Evolutionary conservation across 176 grass and related monocot genomes (phyloP).

Genomic region (Oryza nivara): DNA sequence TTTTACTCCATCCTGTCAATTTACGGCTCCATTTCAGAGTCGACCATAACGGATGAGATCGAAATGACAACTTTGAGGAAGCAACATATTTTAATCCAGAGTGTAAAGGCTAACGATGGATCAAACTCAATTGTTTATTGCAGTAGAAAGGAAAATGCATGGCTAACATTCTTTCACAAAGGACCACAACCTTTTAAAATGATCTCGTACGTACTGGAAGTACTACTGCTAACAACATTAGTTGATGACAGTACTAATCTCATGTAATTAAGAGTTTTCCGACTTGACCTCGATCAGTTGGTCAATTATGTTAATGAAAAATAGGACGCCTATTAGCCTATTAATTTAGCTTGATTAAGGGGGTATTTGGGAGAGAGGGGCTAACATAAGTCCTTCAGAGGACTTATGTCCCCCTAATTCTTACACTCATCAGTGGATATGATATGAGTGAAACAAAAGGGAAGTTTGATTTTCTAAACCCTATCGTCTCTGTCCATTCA

Average conservation of each 20-base stretch:
- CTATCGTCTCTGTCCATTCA: conserved; percentile 16
- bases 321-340: neutral
- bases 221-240: neutral
- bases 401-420: too few species aligned
- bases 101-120: conserved; percentile 32
- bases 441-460: neutral
- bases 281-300: conserved; percentile 3
- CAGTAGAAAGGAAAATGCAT: neutral
- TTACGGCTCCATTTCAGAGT: neutral
- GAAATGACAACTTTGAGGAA: conserved; percentile 42
- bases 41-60: conserved; percentile 22
- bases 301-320: neutral
- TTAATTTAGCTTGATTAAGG: neutral
- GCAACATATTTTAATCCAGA: conserved; percentile 31
- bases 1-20: conserved; percentile 12
- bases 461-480: conserved; percentile 11
- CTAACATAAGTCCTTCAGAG: too few species aligned
- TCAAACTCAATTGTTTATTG: conserved; percentile 3
- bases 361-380: too few species aligned
- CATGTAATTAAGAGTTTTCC: neutral
- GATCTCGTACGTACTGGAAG: neutral
- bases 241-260: neutral
- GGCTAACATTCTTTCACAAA: conserved; percentile 26
- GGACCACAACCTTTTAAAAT: neutral
- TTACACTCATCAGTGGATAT: neutral